Conservation (phyloP, 2,329 filamentous ascomycete genomes). For the Aspergillus cejpii region DNA sequence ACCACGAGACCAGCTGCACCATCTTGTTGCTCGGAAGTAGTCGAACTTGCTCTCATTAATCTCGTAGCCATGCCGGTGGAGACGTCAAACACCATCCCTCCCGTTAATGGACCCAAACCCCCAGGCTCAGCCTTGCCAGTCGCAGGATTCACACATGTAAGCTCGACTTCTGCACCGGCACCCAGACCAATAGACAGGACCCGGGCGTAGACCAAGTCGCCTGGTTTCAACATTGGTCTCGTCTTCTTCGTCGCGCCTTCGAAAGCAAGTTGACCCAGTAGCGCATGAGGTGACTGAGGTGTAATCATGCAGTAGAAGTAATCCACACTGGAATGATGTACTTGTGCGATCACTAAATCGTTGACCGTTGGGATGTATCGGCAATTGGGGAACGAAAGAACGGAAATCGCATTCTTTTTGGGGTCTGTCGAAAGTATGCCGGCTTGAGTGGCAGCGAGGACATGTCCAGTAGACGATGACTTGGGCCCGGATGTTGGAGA, state of each 20-base stretch:
- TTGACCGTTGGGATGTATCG: constrained; percentile 73
- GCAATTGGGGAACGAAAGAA: constrained; percentile 34
- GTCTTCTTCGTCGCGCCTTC: constrained; percentile 90
- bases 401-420: constrained; percentile 35
- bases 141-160: constrained; percentile 78
- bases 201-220: constrained; percentile 82
- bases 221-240: constrained; percentile 65
- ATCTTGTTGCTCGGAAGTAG: constrained; percentile 26
- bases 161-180: constrained; percentile 77
- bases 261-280: constrained; percentile 84
- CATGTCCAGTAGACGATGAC: constrained; percentile 46
- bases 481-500: constrained; percentile 60
- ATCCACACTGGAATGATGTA: constrained; percentile 69
- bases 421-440: constrained; percentile 35
- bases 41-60: constrained; percentile 48
- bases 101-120: constrained; percentile 73
- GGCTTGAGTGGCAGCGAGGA: constrained; percentile 31
- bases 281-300: constrained; percentile 54
- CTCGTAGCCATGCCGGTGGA: constrained; percentile 76
- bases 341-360: constrained; percentile 82
- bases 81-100: constrained; percentile 79
- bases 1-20: constrained; percentile 62
- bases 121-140: constrained; percentile 85
- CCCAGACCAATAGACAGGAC: constrained; percentile 70
- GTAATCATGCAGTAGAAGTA: constrained; percentile 74